Evolutionary conservation across 1,139 yeast species (phyloP).

Genomic region (Blastobotrys capitulatus): DNA sequence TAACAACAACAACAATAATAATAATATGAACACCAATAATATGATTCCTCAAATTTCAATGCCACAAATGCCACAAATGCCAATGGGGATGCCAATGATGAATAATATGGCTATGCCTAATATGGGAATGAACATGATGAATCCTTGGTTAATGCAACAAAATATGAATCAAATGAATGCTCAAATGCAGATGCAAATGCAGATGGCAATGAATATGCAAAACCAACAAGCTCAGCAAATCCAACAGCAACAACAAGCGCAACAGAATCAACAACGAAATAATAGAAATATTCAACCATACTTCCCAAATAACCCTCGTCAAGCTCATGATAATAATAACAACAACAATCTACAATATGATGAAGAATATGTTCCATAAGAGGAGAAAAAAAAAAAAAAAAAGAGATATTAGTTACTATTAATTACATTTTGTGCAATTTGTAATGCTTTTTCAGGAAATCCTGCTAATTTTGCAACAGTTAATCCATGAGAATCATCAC

Average conservation of each 20-base stretch:
- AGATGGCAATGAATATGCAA: slow-evolving; percentile 8
- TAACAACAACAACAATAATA: slow-evolving; percentile 2
- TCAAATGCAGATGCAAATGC: slow-evolving; percentile 8
- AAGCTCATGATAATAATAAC: neutral
- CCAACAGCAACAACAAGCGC: neutral
- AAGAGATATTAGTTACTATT: neutral
- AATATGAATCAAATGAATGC: neutral
- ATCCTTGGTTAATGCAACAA: neutral
- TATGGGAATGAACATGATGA: neutral
- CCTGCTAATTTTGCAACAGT: slow-evolving; percentile 82
- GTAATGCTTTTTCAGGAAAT: slow-evolving; percentile 59
- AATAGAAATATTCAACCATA: neutral
- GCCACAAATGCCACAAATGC: slow-evolving; percentile 5
- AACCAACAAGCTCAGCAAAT: slow-evolving; percentile 7
- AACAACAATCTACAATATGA: slow-evolving; percentile 6
- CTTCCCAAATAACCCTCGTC: slow-evolving; percentile 1
- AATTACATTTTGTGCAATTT: slow-evolving; percentile 25
- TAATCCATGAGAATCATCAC: slow-evolving; percentile 76
- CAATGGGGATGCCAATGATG: slow-evolving; percentile 1
- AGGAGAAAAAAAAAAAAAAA: neutral
- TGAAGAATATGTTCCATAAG: slow-evolving; percentile 6
- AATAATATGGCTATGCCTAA: neutral
- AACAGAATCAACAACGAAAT: neutral
- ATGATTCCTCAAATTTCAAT: neutral
- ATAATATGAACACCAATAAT: neutral